Evolutionary conservation across 306 rosid species (phyloP), one percentile per base, ranked within the genome.

Genomic region (Rosa chinensis): DNA sequence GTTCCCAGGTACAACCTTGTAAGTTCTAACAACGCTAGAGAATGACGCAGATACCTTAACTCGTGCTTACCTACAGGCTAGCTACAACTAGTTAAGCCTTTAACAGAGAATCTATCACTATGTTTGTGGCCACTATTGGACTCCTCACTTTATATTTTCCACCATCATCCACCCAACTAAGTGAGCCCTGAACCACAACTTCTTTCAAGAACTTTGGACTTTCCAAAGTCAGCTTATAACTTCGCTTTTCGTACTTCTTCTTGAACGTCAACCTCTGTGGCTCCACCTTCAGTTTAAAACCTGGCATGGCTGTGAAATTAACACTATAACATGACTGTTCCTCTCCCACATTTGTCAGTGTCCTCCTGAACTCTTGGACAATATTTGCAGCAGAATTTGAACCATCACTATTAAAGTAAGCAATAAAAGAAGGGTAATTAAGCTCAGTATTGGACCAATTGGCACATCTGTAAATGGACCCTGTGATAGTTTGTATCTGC

Each of bases 391-490:
- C 21, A 3, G 78, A 35, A 52, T 5, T 74, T 4, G 79, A 74
- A 18, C 78, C 79, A 17, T 35, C 69, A 9, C 25, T 64, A 37
- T 37, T 80, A 25, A 80, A 74, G 68, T 80, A 80, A 48, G 79
- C 83, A 20, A 80, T 74, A 44, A 80, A 80, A 55, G 83, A 80
- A 2, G 83, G 83, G 61, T 80, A 80, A 28, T 80, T 80, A 40
- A 74, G 79, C 53, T 80, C 70, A 32, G 42, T 48, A 42, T 58
- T n/a, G 11, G 67, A 73, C 8, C 20, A n/a, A 4, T 72, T 40
- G 12, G 8, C 17, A 45, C 83, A 80, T 4, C 5, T 75, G 39
- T 66, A 58, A 10, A 4, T 21, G 20, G 75, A 80, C 50, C 52
- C 52, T 10, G 75, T 74, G 9, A 80, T 74, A 23, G 67, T 53